Conservation (phyloP, 805 yeast genomes). For the Yamadazyma endophytica region DNA sequence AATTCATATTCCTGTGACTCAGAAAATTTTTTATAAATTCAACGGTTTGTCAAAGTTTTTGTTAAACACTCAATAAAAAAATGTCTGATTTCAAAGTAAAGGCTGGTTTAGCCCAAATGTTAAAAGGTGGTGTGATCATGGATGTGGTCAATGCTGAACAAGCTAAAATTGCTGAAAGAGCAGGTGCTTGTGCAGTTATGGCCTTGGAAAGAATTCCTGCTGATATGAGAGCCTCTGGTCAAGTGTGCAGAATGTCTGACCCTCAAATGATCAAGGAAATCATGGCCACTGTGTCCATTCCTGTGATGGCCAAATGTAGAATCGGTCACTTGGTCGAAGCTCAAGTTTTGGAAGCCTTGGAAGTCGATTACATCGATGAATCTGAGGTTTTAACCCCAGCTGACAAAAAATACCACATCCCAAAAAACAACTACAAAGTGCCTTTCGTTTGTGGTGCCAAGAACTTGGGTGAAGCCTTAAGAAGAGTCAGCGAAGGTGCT, state of each 20-base stretch:
- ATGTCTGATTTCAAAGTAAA: constrained; percentile 45
- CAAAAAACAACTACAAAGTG: constrained; percentile 55
- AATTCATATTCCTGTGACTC: too few species aligned
- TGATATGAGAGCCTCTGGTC: constrained; percentile 77
- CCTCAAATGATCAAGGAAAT: constrained; percentile 74
- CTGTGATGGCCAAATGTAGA: constrained; percentile 84
- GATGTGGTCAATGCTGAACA: constrained; percentile 78
- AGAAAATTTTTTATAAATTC: too few species aligned
- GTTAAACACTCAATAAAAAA: too few species aligned
- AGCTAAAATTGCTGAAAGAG: constrained; percentile 73
- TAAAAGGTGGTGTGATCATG: constrained; percentile 74
- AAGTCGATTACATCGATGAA: constrained; percentile 78
- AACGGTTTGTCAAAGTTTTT: too few species aligned
- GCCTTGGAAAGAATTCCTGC: constrained; percentile 84
- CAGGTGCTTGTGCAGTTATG: constrained; percentile 90
- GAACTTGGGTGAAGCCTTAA: constrained; percentile 75
- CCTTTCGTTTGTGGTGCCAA: constrained; percentile 86
- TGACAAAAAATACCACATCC: constrained; percentile 62
- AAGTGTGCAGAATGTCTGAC: constrained; percentile 83
- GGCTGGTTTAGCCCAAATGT: constrained; percentile 82
- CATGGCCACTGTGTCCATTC: constrained; percentile 65
- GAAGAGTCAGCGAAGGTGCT: constrained; percentile 78
- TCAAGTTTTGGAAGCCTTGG: constrained; percentile 66
- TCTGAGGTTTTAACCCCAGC: constrained; percentile 84
- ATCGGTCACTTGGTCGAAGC: constrained; percentile 85